Evolutionary conservation across 148 eudicot genomes (phyloP), one percentile per base, ranked within the genome.

Genomic region (Nyssa sinensis): DNA sequence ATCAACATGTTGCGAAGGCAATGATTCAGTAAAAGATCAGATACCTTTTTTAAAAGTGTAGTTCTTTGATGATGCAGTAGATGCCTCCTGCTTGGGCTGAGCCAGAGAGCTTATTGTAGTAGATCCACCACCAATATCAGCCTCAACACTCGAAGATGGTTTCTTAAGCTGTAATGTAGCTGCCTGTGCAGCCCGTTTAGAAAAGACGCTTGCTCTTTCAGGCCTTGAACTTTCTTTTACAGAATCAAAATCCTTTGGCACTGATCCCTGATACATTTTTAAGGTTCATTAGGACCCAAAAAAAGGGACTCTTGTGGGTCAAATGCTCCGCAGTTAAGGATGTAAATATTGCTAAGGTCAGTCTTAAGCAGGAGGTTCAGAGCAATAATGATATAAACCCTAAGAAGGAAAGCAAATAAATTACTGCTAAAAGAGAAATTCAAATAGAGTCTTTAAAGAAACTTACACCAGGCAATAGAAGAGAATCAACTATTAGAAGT

Each of bases 401-500:
- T 55, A 17, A 55, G 25, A 55, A 21, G 1, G 1, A 19, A n/a
- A 21, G 59, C 16, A 17, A 21, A 19, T 4, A 55, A 19, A 5
- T 55, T 55, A 17, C 7, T 55, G 19, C 25, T 55, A 24, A 55
- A 55, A 24, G 24, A 55, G 59, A 8, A 55, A 21, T 55, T 17
- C 8, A 55, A 19, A 17, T 55, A 21, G 59, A 55, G 59, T 37
- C 44, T 9, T 24, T 24, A 24, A 63, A 30, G 9, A 72, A 64
- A 34, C 94, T 88, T 83, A 92, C 94, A 81, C 89, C 90, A 64
- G 90, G 92, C 64, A 89, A 74, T 37, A 86, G 74, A 80, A 85
- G 85, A 67, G 87, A 77, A 64, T 92, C 97, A 44, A 89, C 90
- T 49, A 85, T 78, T 30, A 92, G 92, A 66, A 92, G 80, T 58